A percentile compares a stretch with the other conserved stretches of the same genome.
Conservation (phyloP, 1,284 basidiomycete species). For the Boletus sp. region DNA sequence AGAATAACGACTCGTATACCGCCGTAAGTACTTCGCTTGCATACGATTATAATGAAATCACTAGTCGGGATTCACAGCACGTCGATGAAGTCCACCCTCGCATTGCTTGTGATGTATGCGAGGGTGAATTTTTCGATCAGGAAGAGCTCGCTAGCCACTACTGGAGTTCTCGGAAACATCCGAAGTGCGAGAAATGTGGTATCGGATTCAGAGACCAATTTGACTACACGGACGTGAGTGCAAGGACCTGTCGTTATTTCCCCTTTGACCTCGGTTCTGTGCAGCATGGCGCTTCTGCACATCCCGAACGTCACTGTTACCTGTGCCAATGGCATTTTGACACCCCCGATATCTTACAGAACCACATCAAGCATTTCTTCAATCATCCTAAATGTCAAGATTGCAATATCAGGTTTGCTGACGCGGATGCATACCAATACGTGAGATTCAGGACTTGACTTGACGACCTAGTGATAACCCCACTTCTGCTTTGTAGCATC, state of each 20-base stretch:
- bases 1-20: slow-evolving; percentile 12
- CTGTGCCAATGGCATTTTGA: slow-evolving; percentile 36
- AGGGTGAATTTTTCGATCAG: slow-evolving; percentile 23
- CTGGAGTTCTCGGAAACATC: slow-evolving; percentile 25
- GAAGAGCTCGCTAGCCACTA: slow-evolving; percentile 28
- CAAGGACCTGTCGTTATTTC: background rate
- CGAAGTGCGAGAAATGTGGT: slow-evolving; percentile 26
- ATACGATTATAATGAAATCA: background rate
- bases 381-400: slow-evolving; percentile 30
- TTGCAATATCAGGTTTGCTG: slow-evolving; percentile 29
- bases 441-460: slow-evolving; percentile 17
- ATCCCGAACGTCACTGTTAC: slow-evolving; percentile 32
- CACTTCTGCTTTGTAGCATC: slow-evolving; percentile 18
- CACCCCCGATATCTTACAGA: slow-evolving; percentile 25
- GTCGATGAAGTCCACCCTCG: slow-evolving; percentile 27
- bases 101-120: slow-evolving; percentile 27
- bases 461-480: slow-evolving; percentile 5
- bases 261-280: slow-evolving; percentile 9
- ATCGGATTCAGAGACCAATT: slow-evolving; percentile 29
- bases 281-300: slow-evolving; percentile 30
- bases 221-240: slow-evolving; percentile 31
- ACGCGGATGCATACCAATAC: slow-evolving; percentile 31
- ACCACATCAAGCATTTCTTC: slow-evolving; percentile 33
- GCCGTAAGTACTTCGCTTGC: slow-evolving; percentile 19
- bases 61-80: slow-evolving; percentile 20